phyloP scores from a whole-genome alignment of 495 filamentous ascomycete genomes.

The Daldinia vernicosa region DNA sequence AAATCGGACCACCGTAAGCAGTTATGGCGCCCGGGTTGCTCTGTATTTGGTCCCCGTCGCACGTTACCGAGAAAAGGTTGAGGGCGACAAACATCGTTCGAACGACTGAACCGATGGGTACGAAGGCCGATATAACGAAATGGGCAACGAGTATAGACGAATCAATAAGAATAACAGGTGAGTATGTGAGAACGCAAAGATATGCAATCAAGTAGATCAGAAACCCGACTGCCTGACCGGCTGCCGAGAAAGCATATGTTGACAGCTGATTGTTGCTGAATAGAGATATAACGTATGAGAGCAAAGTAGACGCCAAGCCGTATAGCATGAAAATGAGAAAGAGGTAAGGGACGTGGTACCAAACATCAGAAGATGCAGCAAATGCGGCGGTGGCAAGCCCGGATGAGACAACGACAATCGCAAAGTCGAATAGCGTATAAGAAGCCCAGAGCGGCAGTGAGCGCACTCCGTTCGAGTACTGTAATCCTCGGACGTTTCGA shows the following conservation, averaged over 20 bases:
- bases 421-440: constrained; percentile 80
- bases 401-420: constrained; percentile 67
- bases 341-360: constrained; percentile 73
- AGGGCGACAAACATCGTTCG: constrained; percentile 76
- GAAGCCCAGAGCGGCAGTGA: constrained; percentile 79
- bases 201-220: constrained; percentile 81
- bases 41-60: constrained; percentile 67
- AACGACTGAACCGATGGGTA: constrained; percentile 73
- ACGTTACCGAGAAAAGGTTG: constrained; percentile 80
- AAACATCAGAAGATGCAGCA: constrained; percentile 64
- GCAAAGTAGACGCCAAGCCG: constrained; percentile 69
- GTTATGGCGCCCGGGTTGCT: constrained; percentile 74
- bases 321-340: constrained; percentile 77
- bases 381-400: constrained; percentile 69
- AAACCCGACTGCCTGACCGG: constrained; percentile 75
- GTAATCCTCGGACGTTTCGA: constrained; percentile 77
- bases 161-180: constrained; percentile 68
- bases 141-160: constrained; percentile 67
- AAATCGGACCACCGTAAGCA: constrained; percentile 76
- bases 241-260: constrained; percentile 78
- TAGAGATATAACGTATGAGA: constrained; percentile 75
- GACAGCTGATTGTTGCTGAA: constrained; percentile 73
- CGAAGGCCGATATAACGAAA: constrained; percentile 71
- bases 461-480: constrained; percentile 86
- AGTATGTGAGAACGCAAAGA: constrained; percentile 72